These are phyloP conservation scores for Pichia sp. DNA, from an alignment of 1,139 yeast species.

Conservation along the genomic window DNA sequence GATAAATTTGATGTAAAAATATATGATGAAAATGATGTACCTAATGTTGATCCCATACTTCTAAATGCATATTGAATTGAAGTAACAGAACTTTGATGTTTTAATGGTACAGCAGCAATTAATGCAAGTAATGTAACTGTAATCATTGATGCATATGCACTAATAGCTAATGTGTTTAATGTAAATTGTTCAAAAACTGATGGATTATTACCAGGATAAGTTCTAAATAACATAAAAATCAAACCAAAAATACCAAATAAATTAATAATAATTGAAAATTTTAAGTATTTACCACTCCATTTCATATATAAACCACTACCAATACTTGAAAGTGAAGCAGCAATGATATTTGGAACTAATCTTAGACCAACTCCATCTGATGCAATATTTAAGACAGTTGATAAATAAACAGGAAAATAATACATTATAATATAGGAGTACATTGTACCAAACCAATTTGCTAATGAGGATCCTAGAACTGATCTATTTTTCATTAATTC, in stretches of 20 bases:
- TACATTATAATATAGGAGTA: slow-evolving; percentile 30
- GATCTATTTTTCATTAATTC: slow-evolving; percentile 31
- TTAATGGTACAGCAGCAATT: slow-evolving; percentile 46
- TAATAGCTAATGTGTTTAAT: slow-evolving; percentile 35
- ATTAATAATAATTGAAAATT: slow-evolving; percentile 25
- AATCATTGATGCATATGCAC: slow-evolving; percentile 40
- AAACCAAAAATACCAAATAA: slow-evolving; percentile 28
- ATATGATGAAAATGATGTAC: slow-evolving; percentile 45
- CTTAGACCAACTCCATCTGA: slow-evolving; percentile 35
- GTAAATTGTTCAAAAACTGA: slow-evolving; percentile 31
- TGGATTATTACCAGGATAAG: slow-evolving; percentile 20
- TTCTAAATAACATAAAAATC: slow-evolving; percentile 17
- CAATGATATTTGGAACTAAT: slow-evolving; percentile 32
- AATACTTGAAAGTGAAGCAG: slow-evolving; percentile 30
- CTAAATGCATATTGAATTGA: slow-evolving; percentile 51
- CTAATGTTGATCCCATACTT: slow-evolving; percentile 49
- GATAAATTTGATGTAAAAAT: slow-evolving; percentile 37
- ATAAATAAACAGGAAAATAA: slow-evolving; percentile 32
- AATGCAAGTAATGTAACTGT: slow-evolving; percentile 47
- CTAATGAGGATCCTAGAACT: slow-evolving; percentile 33
- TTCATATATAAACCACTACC: slow-evolving; percentile 35
- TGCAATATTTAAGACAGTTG: slow-evolving; percentile 29
- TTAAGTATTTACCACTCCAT: slow-evolving; percentile 32
- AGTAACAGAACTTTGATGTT: slow-evolving; percentile 47
- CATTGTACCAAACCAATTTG: slow-evolving; percentile 38